Percentiles rank a stretch among this genome's conserved stretches.
Conservation (phyloP, 2,329 filamentous ascomycete genomes). For the Phaeoacremonium minimum region DNA sequence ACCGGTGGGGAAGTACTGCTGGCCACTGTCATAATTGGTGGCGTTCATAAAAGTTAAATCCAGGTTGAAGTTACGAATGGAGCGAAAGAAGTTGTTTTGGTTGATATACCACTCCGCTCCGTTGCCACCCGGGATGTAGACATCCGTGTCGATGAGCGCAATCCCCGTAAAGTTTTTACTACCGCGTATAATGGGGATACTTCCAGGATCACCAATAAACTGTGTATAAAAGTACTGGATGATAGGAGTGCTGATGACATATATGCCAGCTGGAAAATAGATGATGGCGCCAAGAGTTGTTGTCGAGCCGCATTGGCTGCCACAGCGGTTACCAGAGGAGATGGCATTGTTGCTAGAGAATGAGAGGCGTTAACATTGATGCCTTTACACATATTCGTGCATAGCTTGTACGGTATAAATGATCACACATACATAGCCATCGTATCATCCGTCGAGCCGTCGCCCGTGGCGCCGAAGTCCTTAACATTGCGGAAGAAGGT, state of each 20-base stretch:
- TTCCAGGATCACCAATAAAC: constrained; percentile 58
- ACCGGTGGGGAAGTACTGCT: constrained; percentile 1
- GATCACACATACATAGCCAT: neutral
- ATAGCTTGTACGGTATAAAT: constrained; percentile 13
- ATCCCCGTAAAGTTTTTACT: constrained; percentile 1
- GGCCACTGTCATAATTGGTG: constrained; percentile 1
- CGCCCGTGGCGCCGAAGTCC: constrained; percentile 32
- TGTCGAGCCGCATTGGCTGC: constrained; percentile 60
- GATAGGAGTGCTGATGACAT: constrained; percentile 58
- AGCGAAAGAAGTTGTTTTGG: constrained; percentile 8
- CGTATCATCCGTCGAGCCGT: constrained; percentile 20
- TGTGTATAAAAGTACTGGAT: constrained; percentile 69
- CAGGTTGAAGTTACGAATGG: constrained; percentile 8
- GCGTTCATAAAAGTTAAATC: constrained; percentile 4
- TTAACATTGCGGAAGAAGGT: constrained; percentile 33
- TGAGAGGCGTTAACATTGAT: too few species aligned
- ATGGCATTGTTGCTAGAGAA: constrained; percentile 27
- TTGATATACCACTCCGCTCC: constrained; percentile 8
- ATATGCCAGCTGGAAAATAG: constrained; percentile 70
- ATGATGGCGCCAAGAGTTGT: constrained; percentile 62
- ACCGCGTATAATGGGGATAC: neutral
- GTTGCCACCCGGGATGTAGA: constrained; percentile 1
- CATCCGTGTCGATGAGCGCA: constrained; percentile 2
- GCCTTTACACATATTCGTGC: neutral
- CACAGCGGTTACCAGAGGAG: constrained; percentile 48